Base-by-base conservation (phyloP, 1,284 basidiomycete species). In the Prillingera fragicola region DNA sequence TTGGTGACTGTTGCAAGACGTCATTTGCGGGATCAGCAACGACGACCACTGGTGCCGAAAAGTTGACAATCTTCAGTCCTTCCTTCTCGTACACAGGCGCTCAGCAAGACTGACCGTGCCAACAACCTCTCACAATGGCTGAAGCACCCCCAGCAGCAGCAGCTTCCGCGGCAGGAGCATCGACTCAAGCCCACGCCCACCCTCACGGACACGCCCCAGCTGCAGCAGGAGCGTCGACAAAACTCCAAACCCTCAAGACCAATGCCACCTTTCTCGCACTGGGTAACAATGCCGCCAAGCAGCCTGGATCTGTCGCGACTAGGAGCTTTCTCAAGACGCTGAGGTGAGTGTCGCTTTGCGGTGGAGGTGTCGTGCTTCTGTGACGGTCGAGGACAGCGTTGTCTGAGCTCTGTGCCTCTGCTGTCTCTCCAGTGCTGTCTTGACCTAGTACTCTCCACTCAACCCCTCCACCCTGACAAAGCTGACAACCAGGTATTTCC, bases 201-300 rank as follows among this genome's bases (percentile, higher is more conserved):
- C 9, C 32, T 10, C 17, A 9, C n/a, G n/a, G n/a, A n/a, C n/a
- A n/a, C n/a, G n/a, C 32, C 18, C 32, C 12, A 13, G 7, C n/a
- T 1, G 38, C 28, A 3, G 21, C 22, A 7, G 13, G 14, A 8
- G 19, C n/a, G n/a, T 15, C 21, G n/a, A 8, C 19, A 12, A 27
- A 7, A 12, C 22, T 35, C 33, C 46, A 57, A 21, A 41, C 38
- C 8, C 52, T 60, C 21, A 65, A 67, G 50, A 54, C 57, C n/a
- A 71, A 71, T 38, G 41, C 67, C 8, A 42, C 50, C 9, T 74
- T 69, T 50, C 60, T 74, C 25, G 60, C 62, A 10, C 55, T 70
- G 5, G 70, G 70, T 0, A 55, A 59, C 2, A 54, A 50, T 17
- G 56, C 63, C 0, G 45, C 50, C 8, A 60, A 59, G 5, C 60